Evolutionary conservation across 2,329 filamentous ascomycete genomes (phyloP).

Genomic region (Nemania serpens): DNA sequence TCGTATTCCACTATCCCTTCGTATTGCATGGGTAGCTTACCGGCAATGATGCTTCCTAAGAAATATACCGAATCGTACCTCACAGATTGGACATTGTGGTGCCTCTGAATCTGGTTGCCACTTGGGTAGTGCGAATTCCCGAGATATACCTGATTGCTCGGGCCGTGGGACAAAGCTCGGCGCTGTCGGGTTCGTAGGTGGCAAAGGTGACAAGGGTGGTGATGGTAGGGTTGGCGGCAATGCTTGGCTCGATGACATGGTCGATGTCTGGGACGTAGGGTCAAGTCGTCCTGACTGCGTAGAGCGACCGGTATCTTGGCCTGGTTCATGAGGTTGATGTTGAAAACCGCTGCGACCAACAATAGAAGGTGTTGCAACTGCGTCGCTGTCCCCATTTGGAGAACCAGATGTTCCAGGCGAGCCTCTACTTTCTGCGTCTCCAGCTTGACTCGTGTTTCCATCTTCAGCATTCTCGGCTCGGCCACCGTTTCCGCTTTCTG

Average conservation of each 20-base stretch:
- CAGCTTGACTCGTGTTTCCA: neutral
- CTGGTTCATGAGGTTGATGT: neutral
- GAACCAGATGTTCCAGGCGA: neutral
- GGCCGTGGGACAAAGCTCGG: conserved; percentile 12
- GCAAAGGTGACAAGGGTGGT: conserved; percentile 1
- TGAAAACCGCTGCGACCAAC: neutral
- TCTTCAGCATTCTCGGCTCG: neutral
- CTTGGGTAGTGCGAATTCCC: conserved; percentile 65
- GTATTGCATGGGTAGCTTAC: conserved; percentile 46
- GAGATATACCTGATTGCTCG: conserved; percentile 14
- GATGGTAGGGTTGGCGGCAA: neutral
- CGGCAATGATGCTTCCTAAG: conserved; percentile 93
- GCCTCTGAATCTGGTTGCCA: conserved; percentile 93
- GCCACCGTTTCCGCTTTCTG: neutral
- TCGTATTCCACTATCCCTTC: neutral
- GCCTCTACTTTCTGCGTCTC: neutral
- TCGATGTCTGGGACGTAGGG: neutral
- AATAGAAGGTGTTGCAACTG: neutral
- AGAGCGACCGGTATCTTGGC: neutral
- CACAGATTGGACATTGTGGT: conserved; percentile 82
- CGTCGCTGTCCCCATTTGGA: neutral
- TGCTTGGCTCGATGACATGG: neutral
- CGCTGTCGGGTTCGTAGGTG: conserved; percentile 24
- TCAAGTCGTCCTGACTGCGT: neutral
- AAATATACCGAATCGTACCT: conserved; percentile 78